Base-by-base conservation (phyloP, 306 rosid species). In the Quercus variabilis region DNA sequence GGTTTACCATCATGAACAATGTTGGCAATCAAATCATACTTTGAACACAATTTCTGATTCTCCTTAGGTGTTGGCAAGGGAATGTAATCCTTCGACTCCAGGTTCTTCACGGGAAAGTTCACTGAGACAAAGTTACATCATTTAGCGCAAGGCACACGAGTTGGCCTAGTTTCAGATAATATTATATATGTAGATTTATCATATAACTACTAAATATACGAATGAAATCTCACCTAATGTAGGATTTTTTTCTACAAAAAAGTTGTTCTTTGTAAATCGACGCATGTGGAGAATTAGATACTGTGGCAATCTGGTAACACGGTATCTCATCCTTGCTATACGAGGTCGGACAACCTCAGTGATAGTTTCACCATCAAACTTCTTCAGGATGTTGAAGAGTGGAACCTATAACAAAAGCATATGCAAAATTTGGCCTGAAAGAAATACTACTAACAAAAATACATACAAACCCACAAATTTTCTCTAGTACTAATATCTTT, bases 331-430 rank as follows among this genome's bases (percentile, higher is more conserved):
- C 87, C 99, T 92, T 74, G 98, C 96, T 78, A 89, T 78, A 59
- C 82, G 93, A 85, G 99, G 99, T 76, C 98, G 96, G 56, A 95
- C 98, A 33, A 95, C 97, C 82, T 95, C 99, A n/a, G 98, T 93
- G 74, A 95, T 71, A 43, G 92, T 91, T 87, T 93, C 96, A 26
- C 99, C 98, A 49, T 95, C 99, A 83, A 95, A 95, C 89, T 95
- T 95, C 89, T 93, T 95, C 71, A 95, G 79, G 69, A 95, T 95
- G 85, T 95, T 95, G 83, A 95, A 93, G 74, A 95, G 94, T 25
- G 98, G 98, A 78, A 95, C 99, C 99, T 95, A 76, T 55, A 69
- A 85, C 38, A 64, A 83, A 75, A 73, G 20, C 23, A 20, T 21
- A 75, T 52, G 49, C 20, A 74, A 41, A 30, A 71, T 33, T 64